Evolutionary conservation across 352 stramenopile species (phyloP), one percentile per base, ranked within the genome.

Genomic region (Phytophthora parvispora): DNA sequence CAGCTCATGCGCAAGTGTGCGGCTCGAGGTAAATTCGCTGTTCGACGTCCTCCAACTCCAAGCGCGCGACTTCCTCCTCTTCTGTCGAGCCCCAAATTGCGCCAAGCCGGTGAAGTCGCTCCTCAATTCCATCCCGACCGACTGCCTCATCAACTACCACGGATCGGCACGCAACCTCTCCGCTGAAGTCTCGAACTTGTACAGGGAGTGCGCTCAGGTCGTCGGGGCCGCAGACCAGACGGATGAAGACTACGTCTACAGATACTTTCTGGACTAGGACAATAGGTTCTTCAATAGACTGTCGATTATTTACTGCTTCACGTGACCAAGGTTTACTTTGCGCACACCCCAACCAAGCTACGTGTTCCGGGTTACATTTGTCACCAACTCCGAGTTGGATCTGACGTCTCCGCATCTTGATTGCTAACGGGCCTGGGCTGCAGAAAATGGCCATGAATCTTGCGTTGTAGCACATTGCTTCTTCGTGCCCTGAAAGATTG

Each of bases 401-500:
- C 43, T 81, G 74, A 15, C 52, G 61, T 2, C 55, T 57, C 7
- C 74, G 61, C 67, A 78, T 75, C 49, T 53, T 31, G 9, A 78
- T 63, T 8, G 53, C 28, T 9, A 65, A 47, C 5, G 53, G 20
- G 10, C 61, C 66, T 24, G n/a, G 24, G n/a, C 53, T 48, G 43
- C 73, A 84, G 13, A 65, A 50, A 24, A 84, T 72, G 7, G 25
- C 64, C 72, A 84, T 80, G 49, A 72, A 64, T 4, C 62, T 65
- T 5, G 63, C 40, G 52, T 67, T 79, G 50, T 77, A 79, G 64
- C 75, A 83, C 58, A 79, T 81, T 2, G 53, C 60, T 6, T 67
- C 45, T 10, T 22, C 3, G 10, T 68, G 32, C 5, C 48, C 40
- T n/a, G 47, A 29, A 7, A 54, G 3, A 1, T 43, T 10, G 16